Conservation (phyloP, 2,329 filamentous ascomycete species). For the Clonostachys rhizophaga region DNA sequence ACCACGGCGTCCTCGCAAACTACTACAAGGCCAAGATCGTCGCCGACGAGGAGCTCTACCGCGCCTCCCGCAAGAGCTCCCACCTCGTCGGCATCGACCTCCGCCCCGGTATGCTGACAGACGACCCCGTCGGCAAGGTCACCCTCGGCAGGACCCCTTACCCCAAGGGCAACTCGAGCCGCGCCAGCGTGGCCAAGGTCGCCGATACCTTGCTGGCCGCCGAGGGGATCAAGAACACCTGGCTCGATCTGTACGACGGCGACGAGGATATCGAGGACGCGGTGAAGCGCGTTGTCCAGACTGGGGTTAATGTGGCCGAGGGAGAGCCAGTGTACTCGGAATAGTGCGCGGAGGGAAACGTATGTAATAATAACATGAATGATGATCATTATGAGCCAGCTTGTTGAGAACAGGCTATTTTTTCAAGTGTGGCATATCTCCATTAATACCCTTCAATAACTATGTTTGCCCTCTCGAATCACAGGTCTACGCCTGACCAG, state of each 20-base stretch:
- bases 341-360: constrained; percentile 2
- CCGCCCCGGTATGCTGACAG: constrained; percentile 44
- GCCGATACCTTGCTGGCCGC: constrained; percentile 49
- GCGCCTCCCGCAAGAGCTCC: constrained; percentile 31
- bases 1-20: constrained; percentile 32
- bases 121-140: constrained; percentile 42
- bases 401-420: not conserved
- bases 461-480: too few species aligned
- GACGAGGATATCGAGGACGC: constrained; percentile 40
- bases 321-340: constrained; percentile 36
- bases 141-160: constrained; percentile 38
- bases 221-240: constrained; percentile 38
- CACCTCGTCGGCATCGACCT: constrained; percentile 46
- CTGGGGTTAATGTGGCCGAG: constrained; percentile 45
- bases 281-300: constrained; percentile 41
- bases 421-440: too few species aligned
- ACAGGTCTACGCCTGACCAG: too few species aligned
- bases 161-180: constrained; percentile 35
- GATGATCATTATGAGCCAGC: not conserved
- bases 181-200: constrained; percentile 56
- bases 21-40: constrained; percentile 59
- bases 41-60: constrained; percentile 53
- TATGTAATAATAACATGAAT: not conserved
- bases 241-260: constrained; percentile 52
- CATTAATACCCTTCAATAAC: too few species aligned